Conservation (phyloP, 108 stramenopile species). For the Conticribra guillardii region DNA sequence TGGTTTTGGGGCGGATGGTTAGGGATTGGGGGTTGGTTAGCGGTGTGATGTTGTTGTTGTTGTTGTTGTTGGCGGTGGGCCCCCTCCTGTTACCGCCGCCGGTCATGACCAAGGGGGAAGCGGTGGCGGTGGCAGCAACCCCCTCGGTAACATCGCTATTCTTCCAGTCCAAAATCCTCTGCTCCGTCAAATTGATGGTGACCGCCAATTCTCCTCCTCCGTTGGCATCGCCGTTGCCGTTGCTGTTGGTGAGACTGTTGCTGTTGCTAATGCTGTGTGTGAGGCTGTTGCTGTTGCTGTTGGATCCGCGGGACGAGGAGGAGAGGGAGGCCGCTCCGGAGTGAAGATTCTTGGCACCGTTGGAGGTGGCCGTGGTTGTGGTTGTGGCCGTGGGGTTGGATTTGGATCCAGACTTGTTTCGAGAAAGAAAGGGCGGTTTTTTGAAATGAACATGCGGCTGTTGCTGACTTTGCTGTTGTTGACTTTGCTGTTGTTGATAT, state of each 20-base stretch:
- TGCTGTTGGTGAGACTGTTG: neutral
- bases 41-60: constrained; percentile 14
- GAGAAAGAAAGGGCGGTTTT: neutral
- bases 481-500: neutral
- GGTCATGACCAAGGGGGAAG: too few species aligned
- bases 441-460: neutral
- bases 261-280: neutral
- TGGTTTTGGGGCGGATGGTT: too few species aligned
- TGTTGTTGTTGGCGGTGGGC: constrained; percentile 8
- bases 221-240: neutral
- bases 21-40: constrained; percentile 5
- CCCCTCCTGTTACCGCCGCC: neutral
- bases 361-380: neutral
- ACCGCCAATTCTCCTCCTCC: constrained; percentile 11
- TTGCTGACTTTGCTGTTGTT: neutral
- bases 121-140: too few species aligned
- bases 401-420: neutral
- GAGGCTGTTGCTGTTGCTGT: too few species aligned
- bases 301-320: too few species aligned
- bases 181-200: constrained; percentile 30
- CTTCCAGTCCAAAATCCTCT: constrained; percentile 35
- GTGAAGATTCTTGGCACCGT: neutral
- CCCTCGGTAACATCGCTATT: constrained; percentile 8
- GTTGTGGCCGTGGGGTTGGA: neutral
- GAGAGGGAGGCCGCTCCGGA: neutral